Evolutionary conservation across 192 early-diverging fungal genomes (phyloP).

Genomic region (Linnemannia hyalina): DNA sequence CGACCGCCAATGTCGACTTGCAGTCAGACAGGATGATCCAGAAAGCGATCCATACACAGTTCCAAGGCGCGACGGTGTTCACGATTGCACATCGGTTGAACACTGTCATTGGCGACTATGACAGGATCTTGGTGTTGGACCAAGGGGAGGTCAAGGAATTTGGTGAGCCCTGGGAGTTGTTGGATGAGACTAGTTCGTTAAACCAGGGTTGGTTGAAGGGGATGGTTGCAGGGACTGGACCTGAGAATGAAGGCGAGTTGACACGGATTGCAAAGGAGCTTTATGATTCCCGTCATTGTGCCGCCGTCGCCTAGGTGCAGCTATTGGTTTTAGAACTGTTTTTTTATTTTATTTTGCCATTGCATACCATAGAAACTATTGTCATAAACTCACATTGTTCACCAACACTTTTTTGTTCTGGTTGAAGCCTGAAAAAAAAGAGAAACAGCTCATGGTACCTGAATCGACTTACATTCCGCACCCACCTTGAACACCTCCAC

Average conservation of each 20-base stretch:
- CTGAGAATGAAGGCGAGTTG: conserved; percentile 27
- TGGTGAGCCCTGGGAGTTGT: conserved; percentile 33
- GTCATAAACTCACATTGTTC: too few relatives aligned
- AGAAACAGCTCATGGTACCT: too few relatives aligned
- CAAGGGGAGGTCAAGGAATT: conserved; percentile 58
- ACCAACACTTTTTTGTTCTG: too few relatives aligned
- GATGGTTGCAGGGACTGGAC: conserved; percentile 30
- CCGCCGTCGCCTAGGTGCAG: background rate
- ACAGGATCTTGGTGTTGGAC: conserved; percentile 62
- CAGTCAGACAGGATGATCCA: conserved; percentile 48
- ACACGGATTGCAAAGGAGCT: conserved; percentile 8
- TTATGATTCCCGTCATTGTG: conserved; percentile 3
- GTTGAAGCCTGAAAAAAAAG: too few relatives aligned
- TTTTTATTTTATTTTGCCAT: too few relatives aligned
- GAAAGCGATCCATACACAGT: conserved; percentile 44
- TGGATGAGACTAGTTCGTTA: background rate
- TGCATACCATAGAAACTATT: too few relatives aligned
- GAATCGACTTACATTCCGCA: too few relatives aligned
- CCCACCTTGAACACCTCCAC: too few relatives aligned
- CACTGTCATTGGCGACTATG: conserved; percentile 61
- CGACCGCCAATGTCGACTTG: conserved; percentile 48
- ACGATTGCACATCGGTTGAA: conserved; percentile 71
- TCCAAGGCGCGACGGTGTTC: conserved; percentile 61
- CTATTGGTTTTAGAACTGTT: too few relatives aligned
- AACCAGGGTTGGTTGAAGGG: conserved; percentile 21